phyloP scores from a whole-genome alignment of 2,329 filamentous ascomycete genomes.

The Penicillium oxalicum region DNA sequence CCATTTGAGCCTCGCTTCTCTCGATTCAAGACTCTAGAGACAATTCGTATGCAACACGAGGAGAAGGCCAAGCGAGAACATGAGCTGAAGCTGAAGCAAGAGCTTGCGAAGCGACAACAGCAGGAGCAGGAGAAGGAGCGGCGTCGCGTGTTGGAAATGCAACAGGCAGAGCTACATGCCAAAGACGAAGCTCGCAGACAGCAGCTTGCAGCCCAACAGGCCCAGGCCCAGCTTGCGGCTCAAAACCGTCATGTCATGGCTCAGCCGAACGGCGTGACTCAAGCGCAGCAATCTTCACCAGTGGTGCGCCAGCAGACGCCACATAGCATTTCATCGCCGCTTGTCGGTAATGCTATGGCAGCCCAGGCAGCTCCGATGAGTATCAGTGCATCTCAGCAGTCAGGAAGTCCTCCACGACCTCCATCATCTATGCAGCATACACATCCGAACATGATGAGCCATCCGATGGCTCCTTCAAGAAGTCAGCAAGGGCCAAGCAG shows the following conservation, averaged over 20 bases:
- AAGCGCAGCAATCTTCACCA: slow-evolving; percentile 43
- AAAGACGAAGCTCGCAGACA: slow-evolving; percentile 37
- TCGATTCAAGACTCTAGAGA: slow-evolving; percentile 83
- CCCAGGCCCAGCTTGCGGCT: slow-evolving; percentile 38
- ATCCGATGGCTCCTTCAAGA: slow-evolving; percentile 41
- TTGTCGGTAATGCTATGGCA: slow-evolving; percentile 36
- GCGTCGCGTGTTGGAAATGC: slow-evolving; percentile 39
- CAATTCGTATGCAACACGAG: slow-evolving; percentile 70
- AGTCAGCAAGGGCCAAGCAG: slow-evolving; percentile 44
- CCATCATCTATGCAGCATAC: slow-evolving; percentile 44
- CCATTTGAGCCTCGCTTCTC: slow-evolving; percentile 82
- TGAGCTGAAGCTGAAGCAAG: slow-evolving; percentile 44
- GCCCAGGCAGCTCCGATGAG: slow-evolving; percentile 42
- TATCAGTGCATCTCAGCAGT: slow-evolving; percentile 41
- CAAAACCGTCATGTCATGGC: slow-evolving; percentile 50
- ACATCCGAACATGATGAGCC: slow-evolving; percentile 42
- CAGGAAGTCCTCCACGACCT: slow-evolving; percentile 42
- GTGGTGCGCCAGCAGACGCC: slow-evolving; percentile 45
- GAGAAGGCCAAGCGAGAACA: slow-evolving; percentile 55
- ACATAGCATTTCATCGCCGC: slow-evolving; percentile 41
- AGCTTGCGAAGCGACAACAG: slow-evolving; percentile 44
- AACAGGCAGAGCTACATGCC: slow-evolving; percentile 40
- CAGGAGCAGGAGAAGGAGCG: slow-evolving; percentile 47
- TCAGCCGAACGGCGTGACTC: slow-evolving; percentile 37
- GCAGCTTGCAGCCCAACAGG: slow-evolving; percentile 42